These are phyloP conservation scores for Clavariopsis aquatica DNA, from an alignment of 495 filamentous ascomycete species.

Conservation along the genomic window DNA sequence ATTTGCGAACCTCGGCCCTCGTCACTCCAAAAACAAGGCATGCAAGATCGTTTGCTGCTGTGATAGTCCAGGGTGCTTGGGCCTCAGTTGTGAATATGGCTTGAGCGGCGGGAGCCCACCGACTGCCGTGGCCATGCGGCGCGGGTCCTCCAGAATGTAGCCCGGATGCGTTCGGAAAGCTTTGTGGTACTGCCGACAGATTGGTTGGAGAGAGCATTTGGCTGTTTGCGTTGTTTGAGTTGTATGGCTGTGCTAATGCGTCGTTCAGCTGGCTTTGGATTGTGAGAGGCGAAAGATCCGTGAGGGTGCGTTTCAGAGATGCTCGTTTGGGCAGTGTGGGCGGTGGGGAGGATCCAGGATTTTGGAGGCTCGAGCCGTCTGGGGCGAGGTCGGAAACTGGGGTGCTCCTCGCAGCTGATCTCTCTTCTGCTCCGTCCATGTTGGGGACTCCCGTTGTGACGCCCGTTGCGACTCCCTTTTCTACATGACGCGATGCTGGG, in stretches of 20 bases:
- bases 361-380: slow-evolving; percentile 15
- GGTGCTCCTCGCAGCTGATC: slow-evolving; percentile 8
- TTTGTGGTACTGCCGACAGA: slow-evolving; percentile 40
- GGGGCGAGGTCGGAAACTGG: slow-evolving; percentile 16
- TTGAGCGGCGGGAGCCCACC: slow-evolving; percentile 88
- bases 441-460: background rate
- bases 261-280: slow-evolving; percentile 86
- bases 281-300: slow-evolving; percentile 69
- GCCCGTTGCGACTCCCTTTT: slow-evolving; percentile 25
- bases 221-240: slow-evolving; percentile 44
- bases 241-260: slow-evolving; percentile 80
- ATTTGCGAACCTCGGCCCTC: slow-evolving; percentile 85
- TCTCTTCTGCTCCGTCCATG: slow-evolving; percentile 1
- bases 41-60: slow-evolving; percentile 95
- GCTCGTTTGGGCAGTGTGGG: slow-evolving; percentile 56
- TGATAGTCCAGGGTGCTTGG: slow-evolving; percentile 86
- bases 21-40: slow-evolving; percentile 96
- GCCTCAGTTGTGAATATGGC: slow-evolving; percentile 95
- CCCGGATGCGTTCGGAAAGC: slow-evolving; percentile 8
- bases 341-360: slow-evolving; percentile 18
- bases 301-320: slow-evolving; percentile 83
- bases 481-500: slow-evolving; percentile 39
- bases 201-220: slow-evolving; percentile 50
- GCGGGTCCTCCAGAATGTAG: slow-evolving; percentile 32
- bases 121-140: slow-evolving; percentile 71